Percentiles rank a stretch among this genome's conserved stretches.
Evolutionary conservation across 192 early-diverging fungal species (phyloP).

Genomic region (Glomus cerebriforme): DNA sequence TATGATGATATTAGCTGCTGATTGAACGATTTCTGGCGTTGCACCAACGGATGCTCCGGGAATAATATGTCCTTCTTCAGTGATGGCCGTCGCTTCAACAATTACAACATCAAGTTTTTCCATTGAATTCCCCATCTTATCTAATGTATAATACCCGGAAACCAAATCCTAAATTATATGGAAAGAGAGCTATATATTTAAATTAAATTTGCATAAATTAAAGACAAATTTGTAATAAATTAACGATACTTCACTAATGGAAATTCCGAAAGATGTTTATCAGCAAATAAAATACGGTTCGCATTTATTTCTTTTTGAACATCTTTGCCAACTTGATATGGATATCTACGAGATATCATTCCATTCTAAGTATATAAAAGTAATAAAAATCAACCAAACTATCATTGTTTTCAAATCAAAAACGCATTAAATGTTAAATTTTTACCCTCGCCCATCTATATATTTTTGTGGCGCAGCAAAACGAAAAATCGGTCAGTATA

Average conservation of each 20-base stretch:
- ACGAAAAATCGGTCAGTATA: background rate
- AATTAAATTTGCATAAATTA: background rate
- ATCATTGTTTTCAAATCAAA: too few relatives aligned
- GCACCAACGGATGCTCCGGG: constrained; percentile 48
- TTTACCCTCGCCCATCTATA: constrained; percentile 43
- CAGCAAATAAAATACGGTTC: constrained; percentile 46
- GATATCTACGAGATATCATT: constrained; percentile 49
- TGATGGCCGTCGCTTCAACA: constrained; percentile 47
- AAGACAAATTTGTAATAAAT: background rate
- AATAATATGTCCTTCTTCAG: constrained; percentile 46
- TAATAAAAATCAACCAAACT: background rate
- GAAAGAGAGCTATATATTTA: background rate
- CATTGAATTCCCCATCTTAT: constrained; percentile 4
- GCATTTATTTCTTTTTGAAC: constrained; percentile 45
- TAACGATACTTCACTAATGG: constrained; percentile 29
- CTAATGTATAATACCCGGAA: constrained; percentile 26
- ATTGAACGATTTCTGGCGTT: constrained; percentile 45
- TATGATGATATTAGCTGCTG: constrained; percentile 44
- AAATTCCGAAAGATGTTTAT: constrained; percentile 51
- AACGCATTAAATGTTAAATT: background rate
- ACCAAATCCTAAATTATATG: constrained; percentile 11
- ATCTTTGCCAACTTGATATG: constrained; percentile 43
- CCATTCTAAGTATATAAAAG: background rate
- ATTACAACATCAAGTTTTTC: constrained; percentile 44
- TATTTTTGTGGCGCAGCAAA: background rate